Conservation (phyloP, 2,329 filamentous ascomycete genomes). For the Pyrenophora graminea region DNA sequence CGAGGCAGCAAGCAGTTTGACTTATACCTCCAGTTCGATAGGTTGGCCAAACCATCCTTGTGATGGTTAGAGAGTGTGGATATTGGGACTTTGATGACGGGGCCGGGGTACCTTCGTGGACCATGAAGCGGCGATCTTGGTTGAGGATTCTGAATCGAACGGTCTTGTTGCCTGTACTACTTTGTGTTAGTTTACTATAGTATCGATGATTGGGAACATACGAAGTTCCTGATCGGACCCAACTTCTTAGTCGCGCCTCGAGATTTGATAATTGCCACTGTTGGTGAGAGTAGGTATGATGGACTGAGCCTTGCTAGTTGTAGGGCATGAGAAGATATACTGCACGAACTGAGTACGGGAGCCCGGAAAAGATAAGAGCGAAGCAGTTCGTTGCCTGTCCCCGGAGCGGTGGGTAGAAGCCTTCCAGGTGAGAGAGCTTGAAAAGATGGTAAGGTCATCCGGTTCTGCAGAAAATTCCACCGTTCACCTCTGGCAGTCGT, state of each 20-base stretch:
- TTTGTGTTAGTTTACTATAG: neutral
- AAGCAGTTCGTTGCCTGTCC: too few relatives aligned
- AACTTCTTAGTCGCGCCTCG: slow-evolving; percentile 3
- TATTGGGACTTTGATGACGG: neutral
- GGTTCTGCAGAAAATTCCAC: too few relatives aligned
- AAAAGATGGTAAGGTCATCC: too few relatives aligned
- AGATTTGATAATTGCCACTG: slow-evolving; percentile 1
- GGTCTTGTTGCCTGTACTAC: slow-evolving; percentile 9
- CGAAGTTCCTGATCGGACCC: neutral
- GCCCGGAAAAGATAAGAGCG: too few relatives aligned
- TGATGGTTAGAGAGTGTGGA: neutral
- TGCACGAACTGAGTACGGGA: too few relatives aligned
- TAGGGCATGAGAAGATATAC: neutral
- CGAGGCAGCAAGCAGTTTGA: too few relatives aligned
- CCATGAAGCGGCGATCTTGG: slow-evolving; percentile 12
- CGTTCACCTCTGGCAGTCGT: too few relatives aligned
- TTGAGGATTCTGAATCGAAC: slow-evolving; percentile 12
- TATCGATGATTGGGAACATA: neutral
- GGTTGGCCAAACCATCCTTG: too few relatives aligned
- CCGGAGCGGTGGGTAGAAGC: too few relatives aligned
- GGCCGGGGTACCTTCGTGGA: slow-evolving; percentile 18
- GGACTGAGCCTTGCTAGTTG: neutral
- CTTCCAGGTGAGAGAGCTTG: too few relatives aligned
- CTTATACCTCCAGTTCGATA: too few relatives aligned
- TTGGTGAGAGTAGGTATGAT: neutral